Evolutionary conservation across 73 alveolate species (phyloP), one percentile per base, ranked within the genome.

Genomic region (Paramecium sonneborni): DNA sequence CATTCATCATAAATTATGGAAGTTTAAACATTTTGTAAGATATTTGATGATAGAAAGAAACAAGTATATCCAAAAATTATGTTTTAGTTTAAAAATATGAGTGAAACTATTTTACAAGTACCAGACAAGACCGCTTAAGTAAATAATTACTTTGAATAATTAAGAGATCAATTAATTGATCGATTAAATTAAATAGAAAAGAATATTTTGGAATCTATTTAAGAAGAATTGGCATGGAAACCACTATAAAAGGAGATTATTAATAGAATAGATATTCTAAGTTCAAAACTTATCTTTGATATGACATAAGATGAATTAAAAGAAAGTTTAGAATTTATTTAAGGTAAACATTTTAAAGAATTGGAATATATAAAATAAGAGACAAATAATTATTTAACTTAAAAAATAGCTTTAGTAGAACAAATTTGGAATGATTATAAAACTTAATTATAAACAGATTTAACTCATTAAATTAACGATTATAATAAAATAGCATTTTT

Each of bases 1-100:
- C 87, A 74, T 39, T 39, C 87, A 1, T 34, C 62, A 34, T n/a
- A 37, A 21, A 37, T 37, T 30, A 74, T 74, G 87, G 87, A 74
- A 12, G 32, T 74, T 21, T 37, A 74, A 39, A 74, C 87, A 8
- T 74, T 74, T 74, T 74, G 87, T 39, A 74, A 74, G 44, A 37
- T 37, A 74, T 74, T 74, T 39, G 87, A 74, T 74, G 87, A 74
- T 37, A 74, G 58, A 37, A 37, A 37, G 21, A 74, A 39, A n/a
- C 37, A 74, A 35, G 56, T 28, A 74, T 74, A 3, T 20, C 6
- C 21, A 14, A 37, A 74, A 23, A 6, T 74, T 28, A n/a, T 34
- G 6, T 14, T 20, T 41, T 74, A 74, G 87, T 74, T 74, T 74
- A 74, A 74, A 28, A 21, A 28, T 34, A 9, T 37, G 18, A 24